phyloP scores from a whole-genome alignment of 2,329 filamentous ascomycete genomes.

The Calycina herbarum region DNA sequence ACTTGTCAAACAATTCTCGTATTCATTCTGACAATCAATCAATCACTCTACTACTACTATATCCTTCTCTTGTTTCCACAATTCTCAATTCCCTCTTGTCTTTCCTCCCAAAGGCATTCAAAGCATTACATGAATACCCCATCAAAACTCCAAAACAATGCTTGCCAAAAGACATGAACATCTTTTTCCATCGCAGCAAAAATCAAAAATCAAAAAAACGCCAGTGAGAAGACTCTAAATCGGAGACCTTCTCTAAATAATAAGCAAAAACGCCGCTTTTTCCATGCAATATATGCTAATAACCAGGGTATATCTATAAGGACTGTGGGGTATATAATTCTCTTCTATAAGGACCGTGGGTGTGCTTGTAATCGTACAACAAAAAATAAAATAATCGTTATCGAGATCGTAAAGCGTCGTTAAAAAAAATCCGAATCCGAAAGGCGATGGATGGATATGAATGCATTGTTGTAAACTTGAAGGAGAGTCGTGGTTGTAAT shows the following conservation, averaged over 20 bases:
- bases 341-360: conserved; percentile 6
- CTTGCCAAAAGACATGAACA: conserved; percentile 8
- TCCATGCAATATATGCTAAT: conserved; percentile 28
- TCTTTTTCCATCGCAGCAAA: background rate
- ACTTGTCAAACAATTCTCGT: background rate
- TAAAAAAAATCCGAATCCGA: conserved; percentile 16
- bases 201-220: background rate
- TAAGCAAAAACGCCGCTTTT: conserved; percentile 27
- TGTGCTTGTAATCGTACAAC: conserved; percentile 36
- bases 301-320: conserved; percentile 31
- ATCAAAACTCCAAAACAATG: too few relatives aligned
- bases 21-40: conserved; percentile 3
- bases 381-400: conserved; percentile 29
- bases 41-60: background rate
- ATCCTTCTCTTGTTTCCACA: background rate
- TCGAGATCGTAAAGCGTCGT: conserved; percentile 33
- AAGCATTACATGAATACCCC: conserved; percentile 4
- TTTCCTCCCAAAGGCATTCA: background rate
- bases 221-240: background rate
- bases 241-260: background rate
- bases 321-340: conserved; percentile 28
- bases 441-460: background rate
- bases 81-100: background rate
- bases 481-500: conserved; percentile 26
- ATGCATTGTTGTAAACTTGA: conserved; percentile 22